Conservation (phyloP, 2,329 filamentous ascomycete genomes). For the Sphaerulina populicola region DNA sequence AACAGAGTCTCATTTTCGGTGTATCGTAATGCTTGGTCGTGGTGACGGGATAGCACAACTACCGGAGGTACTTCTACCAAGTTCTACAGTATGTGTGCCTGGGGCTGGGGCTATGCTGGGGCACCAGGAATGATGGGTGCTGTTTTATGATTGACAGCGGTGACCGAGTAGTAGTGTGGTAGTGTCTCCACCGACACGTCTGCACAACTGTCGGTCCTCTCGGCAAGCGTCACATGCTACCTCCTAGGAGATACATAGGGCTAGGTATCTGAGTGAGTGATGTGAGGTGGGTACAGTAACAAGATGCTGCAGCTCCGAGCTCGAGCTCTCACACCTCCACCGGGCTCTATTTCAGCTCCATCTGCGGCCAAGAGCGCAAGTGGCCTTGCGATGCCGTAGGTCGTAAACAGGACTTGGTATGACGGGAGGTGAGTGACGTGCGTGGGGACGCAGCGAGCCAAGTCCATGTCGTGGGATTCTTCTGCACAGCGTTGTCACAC, state of each 20-base stretch:
- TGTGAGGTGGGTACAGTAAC: not conserved
- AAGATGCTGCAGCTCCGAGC: conserved; percentile 3
- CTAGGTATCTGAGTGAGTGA: not conserved
- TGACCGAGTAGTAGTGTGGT: not conserved
- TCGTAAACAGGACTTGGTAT: conserved; percentile 1
- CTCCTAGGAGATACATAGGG: too few relatives aligned
- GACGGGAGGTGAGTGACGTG: conserved; percentile 10
- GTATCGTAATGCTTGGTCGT: not conserved
- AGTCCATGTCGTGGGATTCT: not conserved
- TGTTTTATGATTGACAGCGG: not conserved
- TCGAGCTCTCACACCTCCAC: conserved; percentile 12
- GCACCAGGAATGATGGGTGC: not conserved
- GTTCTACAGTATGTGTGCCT: not conserved
- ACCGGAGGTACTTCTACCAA: too few relatives aligned
- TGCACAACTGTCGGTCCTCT: not conserved
- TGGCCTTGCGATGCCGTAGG: conserved; percentile 4
- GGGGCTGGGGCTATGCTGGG: too few relatives aligned
- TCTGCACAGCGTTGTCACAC: not conserved
- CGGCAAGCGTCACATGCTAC: conserved; percentile 7
- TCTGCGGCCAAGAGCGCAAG: conserved; percentile 9
- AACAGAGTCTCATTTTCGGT: conserved; percentile 1
- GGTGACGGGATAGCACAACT: not conserved
- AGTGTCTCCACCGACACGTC: not conserved
- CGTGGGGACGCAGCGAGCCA: conserved; percentile 7
- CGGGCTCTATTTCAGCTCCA: not conserved